Evolutionary conservation across 176 grass and related monocot genomes (phyloP), one percentile per base, ranked within the genome.

Genomic region (Alopecurus myosuroides): DNA sequence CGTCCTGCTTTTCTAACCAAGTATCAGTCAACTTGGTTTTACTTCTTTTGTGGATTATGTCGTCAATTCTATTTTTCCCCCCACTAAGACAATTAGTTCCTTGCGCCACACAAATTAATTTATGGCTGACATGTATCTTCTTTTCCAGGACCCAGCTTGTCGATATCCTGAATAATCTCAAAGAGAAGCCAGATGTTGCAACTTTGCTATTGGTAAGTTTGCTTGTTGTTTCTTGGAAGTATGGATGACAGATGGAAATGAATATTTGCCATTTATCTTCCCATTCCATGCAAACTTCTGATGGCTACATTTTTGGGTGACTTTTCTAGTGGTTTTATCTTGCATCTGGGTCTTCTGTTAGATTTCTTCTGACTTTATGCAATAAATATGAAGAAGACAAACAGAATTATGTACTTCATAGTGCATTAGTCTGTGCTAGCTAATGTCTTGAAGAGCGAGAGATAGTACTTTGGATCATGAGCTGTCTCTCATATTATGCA

Each of bases 161-260:
- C 39, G 93, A 99, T 87, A 99, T 99, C 76, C 88, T 99, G 68
- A 92, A 99, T 68, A 94, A 92, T 84, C 88, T 99, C 30, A 99
- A 92, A 91, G 93, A 99, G 77, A 99, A 96, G 68, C 97, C 97
- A 87, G 97, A 99, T 70, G 97, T 99, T 66, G 97, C 89, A 79
- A 99, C 97, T 83, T 92, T 99, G 63, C 67, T 99, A 64, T 80
- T 94, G 89, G 96, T 98, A 94, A 85, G 80, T 85, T 23, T 76
- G 67, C 77, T 87, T 89, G 29, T 67, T 56, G 56, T 87, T 80
- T 82, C 10, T 28, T 84, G 56, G 26, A 84, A 79, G 35, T 19
- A 48, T 82, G 72, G 37, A 69, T 58, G 68, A 72, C 76, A 80
- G 48, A 74, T 90, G 57, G 41, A 61, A 22, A 72, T 83, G 33